These are phyloP conservation scores for Globisporangium recalcitrans DNA, from an alignment of 352 stramenopile genomes.

Conservation along the genomic window DNA sequence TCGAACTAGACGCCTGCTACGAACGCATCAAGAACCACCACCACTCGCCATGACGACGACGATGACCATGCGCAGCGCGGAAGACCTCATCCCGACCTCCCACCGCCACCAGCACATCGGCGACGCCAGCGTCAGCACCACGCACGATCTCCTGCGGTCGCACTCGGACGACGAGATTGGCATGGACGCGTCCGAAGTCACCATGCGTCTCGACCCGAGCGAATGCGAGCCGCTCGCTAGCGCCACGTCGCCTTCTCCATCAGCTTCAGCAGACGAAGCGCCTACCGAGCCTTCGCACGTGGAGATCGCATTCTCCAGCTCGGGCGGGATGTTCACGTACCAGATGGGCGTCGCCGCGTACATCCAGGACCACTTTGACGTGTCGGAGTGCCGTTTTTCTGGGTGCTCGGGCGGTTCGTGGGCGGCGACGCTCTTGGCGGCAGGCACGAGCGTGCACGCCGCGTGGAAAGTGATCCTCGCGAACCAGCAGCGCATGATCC, in stretches of 20 bases:
- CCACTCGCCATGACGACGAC: neutral
- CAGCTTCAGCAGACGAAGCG: neutral
- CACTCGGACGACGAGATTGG: conserved; percentile 1
- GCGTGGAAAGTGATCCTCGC: conserved; percentile 50
- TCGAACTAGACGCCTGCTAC: conserved; percentile 1
- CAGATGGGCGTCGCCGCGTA: conserved; percentile 71
- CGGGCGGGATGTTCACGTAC: conserved; percentile 63
- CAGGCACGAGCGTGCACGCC: conserved; percentile 37
- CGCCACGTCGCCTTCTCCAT: neutral
- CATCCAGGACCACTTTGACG: conserved; percentile 54
- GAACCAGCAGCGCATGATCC: conserved; percentile 37
- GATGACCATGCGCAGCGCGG: conserved; percentile 2
- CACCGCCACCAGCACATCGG: neutral
- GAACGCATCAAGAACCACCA: neutral
- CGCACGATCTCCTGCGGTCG: neutral
- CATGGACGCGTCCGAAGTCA: conserved; percentile 3
- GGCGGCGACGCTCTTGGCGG: conserved; percentile 38
- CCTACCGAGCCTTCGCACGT: conserved; percentile 20
- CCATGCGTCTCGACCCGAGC: conserved; percentile 1
- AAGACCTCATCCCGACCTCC: conserved; percentile 2
- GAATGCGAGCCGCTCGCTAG: neutral
- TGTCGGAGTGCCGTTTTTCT: conserved; percentile 38
- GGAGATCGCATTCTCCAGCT: conserved; percentile 65
- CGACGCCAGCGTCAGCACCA: neutral
- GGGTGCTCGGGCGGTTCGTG: conserved; percentile 39